Percentiles rank a stretch among this genome's conserved stretches.
These are phyloP conservation scores for Boletus sp. DNA, from an alignment of 768 basidiomycete species.

Conservation along the genomic window DNA sequence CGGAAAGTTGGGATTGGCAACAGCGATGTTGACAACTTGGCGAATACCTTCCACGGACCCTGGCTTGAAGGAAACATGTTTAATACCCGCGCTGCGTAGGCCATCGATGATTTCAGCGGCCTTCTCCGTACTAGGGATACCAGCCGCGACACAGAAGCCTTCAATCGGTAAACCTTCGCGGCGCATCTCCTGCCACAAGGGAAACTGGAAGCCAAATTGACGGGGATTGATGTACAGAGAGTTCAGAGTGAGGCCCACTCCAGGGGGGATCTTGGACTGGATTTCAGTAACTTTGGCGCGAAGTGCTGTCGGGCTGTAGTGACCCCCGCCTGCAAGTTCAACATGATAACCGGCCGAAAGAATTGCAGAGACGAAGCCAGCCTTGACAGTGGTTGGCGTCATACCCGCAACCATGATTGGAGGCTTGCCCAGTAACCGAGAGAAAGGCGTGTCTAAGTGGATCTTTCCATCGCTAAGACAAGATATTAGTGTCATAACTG, in stretches of 20 bases:
- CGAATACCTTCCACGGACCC: slow-evolving; percentile 97
- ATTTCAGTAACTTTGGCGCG: slow-evolving; percentile 93
- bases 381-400: slow-evolving; percentile 96
- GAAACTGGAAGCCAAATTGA: slow-evolving; percentile 96
- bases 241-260: slow-evolving; percentile 92
- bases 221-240: slow-evolving; percentile 97
- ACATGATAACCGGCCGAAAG: slow-evolving; percentile 93
- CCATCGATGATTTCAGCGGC: slow-evolving; percentile 93
- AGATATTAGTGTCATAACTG: background rate
- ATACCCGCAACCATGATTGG: slow-evolving; percentile 99
- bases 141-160: slow-evolving; percentile 99
- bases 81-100: slow-evolving; percentile 79
- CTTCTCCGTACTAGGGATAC: slow-evolving; percentile 95
- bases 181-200: slow-evolving; percentile 97
- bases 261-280: slow-evolving; percentile 75
- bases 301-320: slow-evolving; percentile 88
- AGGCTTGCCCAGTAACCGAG: slow-evolving; percentile 91
- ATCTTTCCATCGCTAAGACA: slow-evolving; percentile 76
- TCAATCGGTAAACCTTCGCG: slow-evolving; percentile 93
- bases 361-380: slow-evolving; percentile 90
- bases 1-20: slow-evolving; percentile 91
- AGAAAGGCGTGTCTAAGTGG: slow-evolving; percentile 94
- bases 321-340: slow-evolving; percentile 96
- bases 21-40: slow-evolving; percentile 94
- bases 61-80: slow-evolving; percentile 97